Evolutionary conservation across 805 yeast species (phyloP).

Genomic region (Cephaloascus fragrans): DNA sequence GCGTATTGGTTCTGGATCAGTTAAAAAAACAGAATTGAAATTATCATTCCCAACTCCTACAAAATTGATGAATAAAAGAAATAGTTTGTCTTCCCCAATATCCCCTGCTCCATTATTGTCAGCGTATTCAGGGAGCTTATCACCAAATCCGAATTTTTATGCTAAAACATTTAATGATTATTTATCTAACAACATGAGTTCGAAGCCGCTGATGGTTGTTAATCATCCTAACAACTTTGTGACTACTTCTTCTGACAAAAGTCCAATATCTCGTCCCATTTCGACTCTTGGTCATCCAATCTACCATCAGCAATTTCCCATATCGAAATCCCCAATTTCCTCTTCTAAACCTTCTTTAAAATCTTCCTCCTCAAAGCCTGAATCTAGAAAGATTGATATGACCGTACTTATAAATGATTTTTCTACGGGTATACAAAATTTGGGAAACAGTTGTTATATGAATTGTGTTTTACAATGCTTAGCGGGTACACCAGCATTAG

Average conservation of each 20-base stretch:
- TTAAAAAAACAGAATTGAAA: background rate
- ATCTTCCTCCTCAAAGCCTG: constrained; percentile 4
- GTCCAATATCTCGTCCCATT: background rate
- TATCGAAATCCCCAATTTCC: constrained; percentile 2
- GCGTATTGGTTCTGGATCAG: constrained; percentile 12
- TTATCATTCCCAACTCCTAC: background rate
- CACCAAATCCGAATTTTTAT: background rate
- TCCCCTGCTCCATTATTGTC: too few relatives aligned
- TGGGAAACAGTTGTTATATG: constrained; percentile 92
- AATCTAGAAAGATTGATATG: background rate
- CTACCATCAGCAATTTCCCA: background rate
- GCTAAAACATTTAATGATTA: background rate
- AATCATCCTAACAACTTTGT: constrained; percentile 3
- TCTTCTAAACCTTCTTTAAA: constrained; percentile 5
- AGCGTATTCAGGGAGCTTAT: background rate
- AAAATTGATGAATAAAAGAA: background rate
- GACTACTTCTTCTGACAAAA: background rate
- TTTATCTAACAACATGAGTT: background rate
- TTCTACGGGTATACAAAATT: constrained; percentile 64
- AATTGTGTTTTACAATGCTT: constrained; percentile 85
- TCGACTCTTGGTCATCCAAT: background rate
- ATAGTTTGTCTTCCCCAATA: background rate
- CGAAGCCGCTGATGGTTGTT: background rate
- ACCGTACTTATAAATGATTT: constrained; percentile 15
- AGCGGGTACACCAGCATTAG: constrained; percentile 59